These are phyloP conservation scores for Nigrospora sphaerica DNA, from an alignment of 2,329 filamentous ascomycete species.

Conservation along the genomic window DNA sequence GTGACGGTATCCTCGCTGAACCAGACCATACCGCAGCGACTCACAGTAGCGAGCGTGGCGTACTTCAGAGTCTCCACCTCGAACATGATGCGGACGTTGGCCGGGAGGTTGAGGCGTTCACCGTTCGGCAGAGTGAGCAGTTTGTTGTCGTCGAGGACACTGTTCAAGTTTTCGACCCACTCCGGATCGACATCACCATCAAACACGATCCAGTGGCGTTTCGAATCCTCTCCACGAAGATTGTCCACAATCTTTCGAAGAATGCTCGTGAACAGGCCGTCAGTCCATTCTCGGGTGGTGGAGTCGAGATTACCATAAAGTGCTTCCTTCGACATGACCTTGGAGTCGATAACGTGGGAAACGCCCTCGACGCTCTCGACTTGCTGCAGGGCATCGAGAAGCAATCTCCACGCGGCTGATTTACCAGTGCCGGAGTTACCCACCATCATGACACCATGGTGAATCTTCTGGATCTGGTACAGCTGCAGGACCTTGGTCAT, in stretches of 20 bases:
- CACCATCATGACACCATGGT: constrained; percentile 99
- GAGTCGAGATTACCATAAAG: constrained; percentile 93
- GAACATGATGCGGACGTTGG: constrained; percentile 99
- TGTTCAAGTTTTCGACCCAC: constrained; percentile 99
- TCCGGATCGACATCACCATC: constrained; percentile 98
- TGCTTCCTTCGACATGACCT: constrained; percentile 99
- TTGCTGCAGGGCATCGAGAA: constrained; percentile 84
- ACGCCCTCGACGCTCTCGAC: constrained; percentile 91
- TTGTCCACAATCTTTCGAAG: constrained; percentile 98
- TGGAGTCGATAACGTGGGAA: constrained; percentile 95
- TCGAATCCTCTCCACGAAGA: constrained; percentile 89
- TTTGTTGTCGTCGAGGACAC: constrained; percentile 98
- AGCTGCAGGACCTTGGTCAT: constrained; percentile 95
- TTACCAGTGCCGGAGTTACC: constrained; percentile 97
- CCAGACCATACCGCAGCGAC: constrained; percentile 99
- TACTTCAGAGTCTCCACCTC: constrained; percentile 98
- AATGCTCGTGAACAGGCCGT: constrained; percentile 96
- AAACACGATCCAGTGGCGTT: constrained; percentile 99
- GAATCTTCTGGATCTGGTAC: constrained; percentile 95
- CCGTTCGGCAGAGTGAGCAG: constrained; percentile 93
- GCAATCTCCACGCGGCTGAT: constrained; percentile 86
- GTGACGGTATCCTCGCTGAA: constrained; percentile 98
- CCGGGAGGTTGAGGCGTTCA: constrained; percentile 88
- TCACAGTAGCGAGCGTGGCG: constrained; percentile 95
- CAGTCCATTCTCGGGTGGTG: constrained; percentile 97